Evolutionary conservation across 2,329 filamentous ascomycete genomes (phyloP).

Genomic region (Aspergillus pseudonomiae): DNA sequence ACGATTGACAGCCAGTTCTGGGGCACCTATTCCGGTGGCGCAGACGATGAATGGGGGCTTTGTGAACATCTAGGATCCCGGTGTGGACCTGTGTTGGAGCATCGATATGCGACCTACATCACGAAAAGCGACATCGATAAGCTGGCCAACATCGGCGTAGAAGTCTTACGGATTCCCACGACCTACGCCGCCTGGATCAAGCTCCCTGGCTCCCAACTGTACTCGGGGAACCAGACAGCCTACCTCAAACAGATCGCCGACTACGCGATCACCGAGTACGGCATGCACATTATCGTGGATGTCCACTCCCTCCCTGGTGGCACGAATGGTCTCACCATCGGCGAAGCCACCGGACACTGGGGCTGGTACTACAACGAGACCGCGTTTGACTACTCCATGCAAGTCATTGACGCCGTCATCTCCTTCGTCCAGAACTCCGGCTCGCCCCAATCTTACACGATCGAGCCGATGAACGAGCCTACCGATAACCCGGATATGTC

Average conservation of each 20-base stretch:
- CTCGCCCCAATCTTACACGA: slow-evolving; percentile 24
- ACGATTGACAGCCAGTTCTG: slow-evolving; percentile 29
- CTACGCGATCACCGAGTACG: slow-evolving; percentile 26
- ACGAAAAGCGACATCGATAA: slow-evolving; percentile 18
- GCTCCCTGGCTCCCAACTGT: slow-evolving; percentile 28
- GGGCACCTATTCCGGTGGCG: slow-evolving; percentile 22
- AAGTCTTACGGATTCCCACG: slow-evolving; percentile 21
- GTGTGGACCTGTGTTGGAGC: slow-evolving; percentile 18
- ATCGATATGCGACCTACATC: slow-evolving; percentile 24
- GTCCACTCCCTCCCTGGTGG: slow-evolving; percentile 32
- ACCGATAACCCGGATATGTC: slow-evolving; percentile 26
- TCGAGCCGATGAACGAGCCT: slow-evolving; percentile 33
- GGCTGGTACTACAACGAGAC: slow-evolving; percentile 31
- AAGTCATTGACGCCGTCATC: slow-evolving; percentile 24
- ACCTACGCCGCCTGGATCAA: slow-evolving; percentile 25
- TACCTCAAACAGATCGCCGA: slow-evolving; percentile 25
- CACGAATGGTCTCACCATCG: slow-evolving; percentile 29
- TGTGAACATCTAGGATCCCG: slow-evolving; percentile 16
- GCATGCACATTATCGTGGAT: slow-evolving; percentile 32
- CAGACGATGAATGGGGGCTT: slow-evolving; percentile 30
- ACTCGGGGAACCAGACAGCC: slow-evolving; percentile 26
- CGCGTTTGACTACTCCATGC: slow-evolving; percentile 25
- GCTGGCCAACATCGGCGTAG: slow-evolving; percentile 15
- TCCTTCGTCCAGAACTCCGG: slow-evolving; percentile 23
- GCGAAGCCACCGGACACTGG: slow-evolving; percentile 27